A percentile compares a stretch with the other conserved stretches of the same genome.
phyloP scores from a whole-genome alignment of 73 alveolate species.

The Paramecium sexaurelia region DNA sequence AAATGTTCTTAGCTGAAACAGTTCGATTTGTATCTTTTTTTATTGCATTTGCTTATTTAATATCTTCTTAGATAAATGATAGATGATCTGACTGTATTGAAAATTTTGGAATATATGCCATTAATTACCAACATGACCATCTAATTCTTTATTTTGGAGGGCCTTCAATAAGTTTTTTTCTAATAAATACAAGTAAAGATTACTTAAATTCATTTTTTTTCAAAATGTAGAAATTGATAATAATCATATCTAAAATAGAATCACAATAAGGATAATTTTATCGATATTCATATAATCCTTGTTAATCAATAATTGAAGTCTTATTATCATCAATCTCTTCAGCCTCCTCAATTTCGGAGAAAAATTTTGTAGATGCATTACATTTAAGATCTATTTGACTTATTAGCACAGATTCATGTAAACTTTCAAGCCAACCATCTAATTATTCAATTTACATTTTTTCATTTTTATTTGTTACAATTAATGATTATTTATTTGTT shows the following conservation, averaged over 20 bases:
- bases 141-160: constrained; percentile 35
- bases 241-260: not conserved
- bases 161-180: constrained; percentile 2
- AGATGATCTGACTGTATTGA: not conserved
- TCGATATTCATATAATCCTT: not conserved
- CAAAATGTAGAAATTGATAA: not conserved
- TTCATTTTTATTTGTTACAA: not conserved
- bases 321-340: not conserved
- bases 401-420: not conserved
- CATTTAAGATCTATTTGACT: not conserved
- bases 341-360: not conserved
- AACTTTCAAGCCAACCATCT: constrained; percentile 20
- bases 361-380: not conserved
- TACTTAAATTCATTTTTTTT: constrained; percentile 11
- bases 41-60: not conserved
- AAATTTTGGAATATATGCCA: not conserved
- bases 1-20: not conserved
- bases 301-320: not conserved
- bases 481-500: not conserved
- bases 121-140: constrained; percentile 58
- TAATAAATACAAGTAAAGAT: not conserved
- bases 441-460: not conserved
- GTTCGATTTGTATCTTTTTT: constrained; percentile 38
- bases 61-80: not conserved
- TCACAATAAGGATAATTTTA: not conserved